Base-by-base conservation (phyloP, 2,329 filamentous ascomycete genomes). In the Talaromyces pinophilus region DNA sequence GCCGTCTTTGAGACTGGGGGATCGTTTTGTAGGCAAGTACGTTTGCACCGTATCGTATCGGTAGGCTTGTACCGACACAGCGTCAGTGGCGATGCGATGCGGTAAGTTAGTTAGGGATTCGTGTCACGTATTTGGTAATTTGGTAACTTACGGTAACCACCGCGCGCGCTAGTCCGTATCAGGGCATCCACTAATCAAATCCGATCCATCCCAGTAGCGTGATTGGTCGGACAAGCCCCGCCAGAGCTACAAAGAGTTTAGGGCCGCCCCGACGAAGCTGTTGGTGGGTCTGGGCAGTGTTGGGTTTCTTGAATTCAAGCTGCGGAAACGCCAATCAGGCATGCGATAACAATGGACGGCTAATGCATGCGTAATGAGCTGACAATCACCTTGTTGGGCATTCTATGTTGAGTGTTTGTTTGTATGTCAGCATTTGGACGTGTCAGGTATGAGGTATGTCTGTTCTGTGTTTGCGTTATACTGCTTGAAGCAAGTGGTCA, bases 211-310 rank as follows among this genome's bases (percentile, higher is more conserved):
- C 5, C n/a, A 17, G 54, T 4, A 11, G 6, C n/a, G 2, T 2
- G 11, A 38, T 57, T 57, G 54, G 54, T 22, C 11, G 2, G 52
- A 11, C 8, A 11, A 11, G 25, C 15, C 8, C 28, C 33, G 4
- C 60, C 17, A 38, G 60, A 25, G 57, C 60, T 38, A 8, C 35
- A 54, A 28, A 13, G 7, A 52, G 48, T 7, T 28, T 50, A 55
- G 48, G 19, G 33, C 35, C 48, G 48, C 61, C 61, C 48, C 61
- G 61, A 25, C 35, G 30, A 44, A 63, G 61, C 48, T 54, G 22
- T 15, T 42, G 15, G 60, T 19, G 48, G 22, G 48, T 74, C 50
- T 54, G 50, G 50, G 50, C 50, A 54, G 50, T 30, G 48, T 54
- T 30, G 7, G 7, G 25, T 30, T 54, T 54, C 50, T n/a, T 54